Percentiles rank a stretch among this genome's conserved stretches.
Evolutionary conservation across 192 early-diverging fungal species (phyloP).

Genomic region (Backusella tarrabulga): DNA sequence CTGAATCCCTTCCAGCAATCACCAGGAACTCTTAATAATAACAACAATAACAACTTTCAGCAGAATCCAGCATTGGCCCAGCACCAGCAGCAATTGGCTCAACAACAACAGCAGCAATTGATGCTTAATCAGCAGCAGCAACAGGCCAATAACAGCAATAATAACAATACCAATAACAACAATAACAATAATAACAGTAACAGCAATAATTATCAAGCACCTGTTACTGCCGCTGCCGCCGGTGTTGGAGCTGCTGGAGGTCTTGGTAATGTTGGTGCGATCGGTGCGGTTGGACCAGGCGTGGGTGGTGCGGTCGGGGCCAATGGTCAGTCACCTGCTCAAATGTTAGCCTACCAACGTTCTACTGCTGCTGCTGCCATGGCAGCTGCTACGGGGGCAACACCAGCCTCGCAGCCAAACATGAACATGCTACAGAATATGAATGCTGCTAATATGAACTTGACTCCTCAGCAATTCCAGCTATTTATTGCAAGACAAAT

Average conservation of each 20-base stretch:
- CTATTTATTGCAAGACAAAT: slow-evolving; percentile 27
- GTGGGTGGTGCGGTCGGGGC: neutral
- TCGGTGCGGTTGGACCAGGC: too few species aligned
- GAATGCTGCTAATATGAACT: neutral
- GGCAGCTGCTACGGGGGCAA: neutral
- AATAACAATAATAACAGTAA: neutral
- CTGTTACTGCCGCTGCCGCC: slow-evolving; percentile 1
- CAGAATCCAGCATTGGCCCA: neutral
- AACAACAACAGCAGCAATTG: neutral
- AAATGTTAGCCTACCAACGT: slow-evolving; percentile 20
- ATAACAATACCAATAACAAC: neutral
- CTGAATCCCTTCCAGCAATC: neutral
- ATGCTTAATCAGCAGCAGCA: neutral
- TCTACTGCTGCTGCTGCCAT: slow-evolving; percentile 11
- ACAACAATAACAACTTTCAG: slow-evolving; percentile 9
- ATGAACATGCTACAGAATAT: slow-evolving; percentile 13
- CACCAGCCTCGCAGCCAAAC: neutral
- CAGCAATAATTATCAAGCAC: neutral
- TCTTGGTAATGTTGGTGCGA: too few species aligned
- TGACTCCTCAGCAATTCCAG: slow-evolving; percentile 28
- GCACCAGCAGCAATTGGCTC: neutral
- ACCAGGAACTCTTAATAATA: neutral
- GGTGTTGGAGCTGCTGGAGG: neutral
- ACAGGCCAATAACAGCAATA: neutral
- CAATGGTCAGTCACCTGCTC: slow-evolving; percentile 19